Percentiles rank a stretch among this genome's conserved stretches.
Evolutionary conservation across 1,139 yeast species (phyloP).

Genomic region (Hyphopichia buzzinii): DNA sequence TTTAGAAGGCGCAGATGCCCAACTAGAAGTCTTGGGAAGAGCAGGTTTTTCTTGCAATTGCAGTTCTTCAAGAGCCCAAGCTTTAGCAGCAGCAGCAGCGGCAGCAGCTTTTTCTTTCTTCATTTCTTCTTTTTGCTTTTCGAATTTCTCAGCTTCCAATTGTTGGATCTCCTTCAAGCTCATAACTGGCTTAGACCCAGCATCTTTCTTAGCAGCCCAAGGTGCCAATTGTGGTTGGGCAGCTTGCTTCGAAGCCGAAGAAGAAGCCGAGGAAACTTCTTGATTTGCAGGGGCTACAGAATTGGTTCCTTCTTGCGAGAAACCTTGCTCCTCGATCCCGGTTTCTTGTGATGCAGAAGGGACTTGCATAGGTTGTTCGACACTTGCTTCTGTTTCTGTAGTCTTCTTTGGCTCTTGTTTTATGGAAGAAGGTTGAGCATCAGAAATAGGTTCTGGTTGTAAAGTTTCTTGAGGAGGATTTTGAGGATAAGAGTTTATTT

Average conservation of each 20-base stretch:
- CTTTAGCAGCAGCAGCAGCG: slow-evolving; percentile 20
- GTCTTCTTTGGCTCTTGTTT: too few relatives aligned
- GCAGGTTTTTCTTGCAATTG: slow-evolving; percentile 21
- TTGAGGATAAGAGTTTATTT: too few relatives aligned
- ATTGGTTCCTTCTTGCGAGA: too few relatives aligned
- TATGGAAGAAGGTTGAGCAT: too few relatives aligned
- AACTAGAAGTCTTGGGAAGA: slow-evolving; percentile 51
- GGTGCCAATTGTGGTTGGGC: slow-evolving; percentile 45
- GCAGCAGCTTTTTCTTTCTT: slow-evolving; percentile 29
- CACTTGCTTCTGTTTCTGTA: too few relatives aligned
- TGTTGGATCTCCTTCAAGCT: slow-evolving; percentile 70
- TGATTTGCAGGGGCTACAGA: too few relatives aligned
- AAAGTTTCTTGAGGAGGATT: too few relatives aligned
- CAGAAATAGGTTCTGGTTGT: too few relatives aligned
- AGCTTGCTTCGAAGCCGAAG: slow-evolving; percentile 18
- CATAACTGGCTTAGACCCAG: slow-evolving; percentile 43
- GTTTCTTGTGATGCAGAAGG: too few relatives aligned
- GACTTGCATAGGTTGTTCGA: too few relatives aligned
- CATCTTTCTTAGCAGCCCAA: slow-evolving; percentile 44
- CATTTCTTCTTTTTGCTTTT: slow-evolving; percentile 35
- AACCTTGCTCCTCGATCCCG: too few relatives aligned
- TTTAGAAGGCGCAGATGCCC: slow-evolving; percentile 44
- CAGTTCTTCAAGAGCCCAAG: slow-evolving; percentile 24
- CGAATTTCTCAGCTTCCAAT: slow-evolving; percentile 56
- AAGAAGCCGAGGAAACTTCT: not conserved